Evolutionary conservation across 225 moss, liverwort and hornwort genomes (phyloP).

Genomic region (Sphagnum contortum): DNA sequence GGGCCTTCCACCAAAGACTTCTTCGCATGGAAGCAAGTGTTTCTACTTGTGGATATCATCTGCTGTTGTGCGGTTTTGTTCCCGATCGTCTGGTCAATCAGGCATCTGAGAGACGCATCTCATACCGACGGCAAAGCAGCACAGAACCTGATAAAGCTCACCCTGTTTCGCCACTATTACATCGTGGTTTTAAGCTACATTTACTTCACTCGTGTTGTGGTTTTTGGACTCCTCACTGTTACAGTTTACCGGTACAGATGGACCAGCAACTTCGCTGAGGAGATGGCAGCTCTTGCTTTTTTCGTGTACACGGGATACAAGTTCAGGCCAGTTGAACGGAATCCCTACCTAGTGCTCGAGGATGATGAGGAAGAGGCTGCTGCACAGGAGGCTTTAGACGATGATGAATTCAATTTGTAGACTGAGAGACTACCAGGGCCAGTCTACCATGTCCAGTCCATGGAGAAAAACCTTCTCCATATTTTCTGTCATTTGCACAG

Average conservation of each 20-base stretch:
- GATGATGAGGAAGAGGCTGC: conserved; percentile 91
- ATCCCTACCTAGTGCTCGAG: conserved; percentile 91
- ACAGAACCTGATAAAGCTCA: conserved; percentile 82
- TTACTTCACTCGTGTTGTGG: conserved; percentile 93
- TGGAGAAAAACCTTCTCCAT: no score
- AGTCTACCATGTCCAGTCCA: no score
- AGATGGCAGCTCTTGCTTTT: conserved; percentile 79
- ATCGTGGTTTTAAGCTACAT: conserved; percentile 97
- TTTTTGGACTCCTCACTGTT: conserved; percentile 80
- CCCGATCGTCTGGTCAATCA: conserved; percentile 99
- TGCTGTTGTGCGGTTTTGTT: conserved; percentile 94
- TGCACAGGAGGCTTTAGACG: conserved; percentile 70
- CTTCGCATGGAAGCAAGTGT: conserved; percentile 94
- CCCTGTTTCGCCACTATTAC: conserved; percentile 89
- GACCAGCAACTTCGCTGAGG: conserved; percentile 81
- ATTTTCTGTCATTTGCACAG: no score
- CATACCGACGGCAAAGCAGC: conserved; percentile 95
- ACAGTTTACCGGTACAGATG: conserved; percentile 83
- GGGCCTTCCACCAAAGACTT: conserved; percentile 87
- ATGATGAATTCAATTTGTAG: conserved; percentile 95
- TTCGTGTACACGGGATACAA: conserved; percentile 94
- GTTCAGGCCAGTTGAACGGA: conserved; percentile 84
- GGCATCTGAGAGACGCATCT: conserved; percentile 90
- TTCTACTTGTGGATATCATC: conserved; percentile 79
- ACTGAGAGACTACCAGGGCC: no score